Base-by-base conservation (phyloP, 768 basidiomycete genomes). In the Psilocybe cyanescens region DNA sequence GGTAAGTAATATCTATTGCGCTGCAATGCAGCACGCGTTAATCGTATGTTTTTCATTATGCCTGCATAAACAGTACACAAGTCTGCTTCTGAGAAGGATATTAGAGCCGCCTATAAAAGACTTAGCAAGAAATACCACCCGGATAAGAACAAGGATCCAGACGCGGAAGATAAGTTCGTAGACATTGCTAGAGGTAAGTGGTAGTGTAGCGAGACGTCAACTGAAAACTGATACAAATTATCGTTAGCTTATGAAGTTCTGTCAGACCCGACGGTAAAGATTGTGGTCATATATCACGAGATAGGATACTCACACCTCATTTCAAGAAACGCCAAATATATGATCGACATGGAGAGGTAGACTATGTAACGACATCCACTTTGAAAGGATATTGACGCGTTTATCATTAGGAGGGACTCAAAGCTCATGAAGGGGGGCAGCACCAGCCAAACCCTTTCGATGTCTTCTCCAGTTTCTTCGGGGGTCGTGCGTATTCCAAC, bases 391-490 rank as follows among this genome's bases (percentile, higher is more conserved):
- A 16, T 31, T 51, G 53, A 66, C 62, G 56, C 12, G 50, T 28
- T 54, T 31, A 37, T n/a, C 37, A 47, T 3, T 17, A 95, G 85
- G 96, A 97, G 73, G 97, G 97, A 8, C 73, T 99, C 57, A 94
- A 93, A 74, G 92, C 92, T 33, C 93, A 93, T 55, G 94, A 96
- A 77, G 89, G 89, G 50, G 94, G 93, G n/a, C 89, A 91, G 63
- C 81, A 85, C 51, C 81, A 89, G 57, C 83, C 85, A 19, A 95
- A 98, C 71, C 96, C 97, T 17, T 95, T 98, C 71, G 97, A 99
- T 74, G 84, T 97, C 67, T 99, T 99, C 77, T 86, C 90, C 45
- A 89, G 79, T 68, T 97, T 98, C 82, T 99, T 99, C 66, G 93
- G 93, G 55, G 90, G 89, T 64, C 84, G 90, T 90, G 59, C 74